Base-by-base conservation (phyloP, 169 alveolate genomes). In the Cryptosporidium parvum region DNA sequence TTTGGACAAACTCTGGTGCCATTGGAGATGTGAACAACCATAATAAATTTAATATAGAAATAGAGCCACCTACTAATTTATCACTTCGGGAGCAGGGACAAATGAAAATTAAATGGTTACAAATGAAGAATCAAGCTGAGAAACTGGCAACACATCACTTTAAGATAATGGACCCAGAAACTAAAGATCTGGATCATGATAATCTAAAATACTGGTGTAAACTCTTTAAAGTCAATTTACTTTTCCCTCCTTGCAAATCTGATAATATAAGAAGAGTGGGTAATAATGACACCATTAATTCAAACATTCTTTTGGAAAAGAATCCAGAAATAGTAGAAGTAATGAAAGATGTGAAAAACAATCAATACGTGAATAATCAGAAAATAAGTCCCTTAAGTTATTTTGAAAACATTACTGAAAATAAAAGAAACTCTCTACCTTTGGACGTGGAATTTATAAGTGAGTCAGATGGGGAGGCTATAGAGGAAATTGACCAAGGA, bases 31-130 rank as follows among this genome's bases (percentile, higher is more conserved):
- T 18, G 3, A 0, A 31, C 9, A 37, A 21, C n/a, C 4, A 12
- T 26, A 52, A 29, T 8, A 29, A 29, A 65, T 9, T 10, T 48
- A 5, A 18, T 2, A 62, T 80, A 21, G 75, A 62, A 29, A 80
- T 80, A 29, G 80, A 62, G 16, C 86, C 86, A 12, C 89, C 89
- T 21, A 18, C 21, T 3, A n/a, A 80, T 21, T 8, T 62, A 16
- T 80, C 89, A 23, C 31, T 62, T 42, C 56, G 89, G 18, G 89
- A 80, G 35, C 89, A 80, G 26, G 68, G 89, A 6, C 89, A 80
- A 18, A 2, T 65, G 37, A 80, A 35, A 35, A 80, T 80, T 12
- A 80, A 65, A 31, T 62, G 89, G 89, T 42, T 80, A 5, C 73
- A 80, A 29, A 59, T 80, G 75, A 61, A 48, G 21, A 65, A n/a